Evolutionary conservation across 768 basidiomycete genomes (phyloP), one percentile per base, ranked within the genome.

Genomic region (Tricholomella constricta): DNA sequence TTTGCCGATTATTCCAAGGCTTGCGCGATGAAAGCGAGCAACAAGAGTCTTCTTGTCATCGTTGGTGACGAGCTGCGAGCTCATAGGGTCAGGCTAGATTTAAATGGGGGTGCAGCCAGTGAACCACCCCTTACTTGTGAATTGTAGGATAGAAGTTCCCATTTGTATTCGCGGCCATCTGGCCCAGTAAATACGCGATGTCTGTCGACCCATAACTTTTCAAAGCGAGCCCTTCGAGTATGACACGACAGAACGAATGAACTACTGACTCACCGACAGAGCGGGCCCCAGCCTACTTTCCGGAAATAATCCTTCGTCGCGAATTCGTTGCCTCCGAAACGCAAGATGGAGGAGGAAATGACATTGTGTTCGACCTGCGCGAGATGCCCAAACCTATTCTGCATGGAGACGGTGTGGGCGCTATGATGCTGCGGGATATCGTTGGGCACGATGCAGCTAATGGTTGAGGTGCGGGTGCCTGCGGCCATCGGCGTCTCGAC

Each of bases 321-420:
- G 40, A 69, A 52, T 15, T 64, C 65, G 12, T 53, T 37, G 2
- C 63, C 70, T 5, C 63, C 54, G 27, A 70, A 66, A 2, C 60
- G 62, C 29, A 77, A 57, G 25, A 54, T 64, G 4, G 70, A 65
- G 0, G 71, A 64, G n/a, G 26, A 31, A 6, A 57, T 23, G 4
- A 19, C 0, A 29, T 48, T 54, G 27, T 51, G 42, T 31, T 57
- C 48, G 37, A 59, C 43, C 27, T 53, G 22, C 20, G 50, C 61
- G 2, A 59, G 34, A 45, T 51, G 36, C 12, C 23, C 53, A 23
- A 57, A 57, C 29, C 23, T 57, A 14, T 57, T 54, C n/a, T 45
- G 47, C 58, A 57, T 55, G 11, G 49, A 45, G 6, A 32, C n/a
- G 9, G 17, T 9, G 11, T 48, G 32, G 3, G 32, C 35, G 11